phyloP scores from a whole-genome alignment of 1,284 basidiomycete species.

The Peniophora sp. region DNA sequence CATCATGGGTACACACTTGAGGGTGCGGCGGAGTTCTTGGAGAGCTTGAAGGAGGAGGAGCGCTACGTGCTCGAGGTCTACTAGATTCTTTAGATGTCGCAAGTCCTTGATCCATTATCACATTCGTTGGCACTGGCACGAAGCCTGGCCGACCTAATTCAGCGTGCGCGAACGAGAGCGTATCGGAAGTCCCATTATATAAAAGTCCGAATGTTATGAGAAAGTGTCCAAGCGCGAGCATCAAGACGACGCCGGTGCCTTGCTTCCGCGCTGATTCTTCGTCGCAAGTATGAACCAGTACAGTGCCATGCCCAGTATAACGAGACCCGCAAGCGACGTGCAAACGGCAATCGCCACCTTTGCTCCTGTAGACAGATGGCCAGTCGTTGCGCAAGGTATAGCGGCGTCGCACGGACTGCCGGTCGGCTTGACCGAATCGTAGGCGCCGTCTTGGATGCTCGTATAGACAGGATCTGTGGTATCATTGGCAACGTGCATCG shows the following conservation, averaged over 20 bases:
- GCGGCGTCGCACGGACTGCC: constrained; percentile 74
- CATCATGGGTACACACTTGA: constrained; percentile 62
- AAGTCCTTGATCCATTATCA: no score
- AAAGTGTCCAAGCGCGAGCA: no score
- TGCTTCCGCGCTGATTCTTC: no score
- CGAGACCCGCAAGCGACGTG: constrained; percentile 18
- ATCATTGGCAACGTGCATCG: constrained; percentile 62
- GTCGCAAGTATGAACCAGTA: background rate
- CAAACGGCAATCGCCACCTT: constrained; percentile 65
- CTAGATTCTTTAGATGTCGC: no score
- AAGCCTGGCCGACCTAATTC: no score
- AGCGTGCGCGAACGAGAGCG: no score
- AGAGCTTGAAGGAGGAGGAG: constrained; percentile 94
- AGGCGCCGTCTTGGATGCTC: constrained; percentile 56
- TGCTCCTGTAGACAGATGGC: constrained; percentile 35
- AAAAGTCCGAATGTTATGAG: no score
- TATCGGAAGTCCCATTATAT: no score
- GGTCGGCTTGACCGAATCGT: constrained; percentile 50
- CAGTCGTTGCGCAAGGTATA: constrained; percentile 41
- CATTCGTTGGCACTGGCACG: no score
- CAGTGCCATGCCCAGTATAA: background rate
- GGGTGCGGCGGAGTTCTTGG: constrained; percentile 78
- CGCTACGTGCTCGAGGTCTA: constrained; percentile 91
- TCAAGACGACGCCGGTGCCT: no score
- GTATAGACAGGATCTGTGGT: constrained; percentile 78